Evolutionary conservation across 2,329 filamentous ascomycete genomes (phyloP).

Genomic region (Exophiala bonariae): DNA sequence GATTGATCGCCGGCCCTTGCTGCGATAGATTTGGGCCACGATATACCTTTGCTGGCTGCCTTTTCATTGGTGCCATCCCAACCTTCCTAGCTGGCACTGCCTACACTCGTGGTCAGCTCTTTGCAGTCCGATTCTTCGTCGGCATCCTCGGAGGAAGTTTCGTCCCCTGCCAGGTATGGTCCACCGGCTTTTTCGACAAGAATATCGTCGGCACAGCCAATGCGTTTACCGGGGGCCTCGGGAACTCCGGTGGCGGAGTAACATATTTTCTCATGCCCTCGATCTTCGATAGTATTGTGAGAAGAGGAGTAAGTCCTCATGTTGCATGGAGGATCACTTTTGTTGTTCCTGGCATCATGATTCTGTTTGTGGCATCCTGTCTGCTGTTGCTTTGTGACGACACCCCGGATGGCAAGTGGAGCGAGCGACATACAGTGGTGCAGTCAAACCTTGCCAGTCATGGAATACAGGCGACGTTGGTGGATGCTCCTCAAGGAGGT

Average conservation of each 20-base stretch:
- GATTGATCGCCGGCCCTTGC: slow-evolving; percentile 75
- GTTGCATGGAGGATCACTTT: slow-evolving; percentile 83
- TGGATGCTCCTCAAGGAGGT: slow-evolving; percentile 22
- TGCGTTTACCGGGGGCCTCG: slow-evolving; percentile 78
- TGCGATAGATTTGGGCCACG: slow-evolving; percentile 84
- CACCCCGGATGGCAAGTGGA: slow-evolving; percentile 80
- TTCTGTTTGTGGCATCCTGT: slow-evolving; percentile 63
- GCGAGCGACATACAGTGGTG: slow-evolving; percentile 63
- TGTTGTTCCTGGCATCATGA: slow-evolving; percentile 77
- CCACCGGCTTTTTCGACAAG: slow-evolving; percentile 89
- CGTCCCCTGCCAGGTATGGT: slow-evolving; percentile 79
- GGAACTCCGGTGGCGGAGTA: slow-evolving; percentile 84
- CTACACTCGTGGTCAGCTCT: slow-evolving; percentile 58
- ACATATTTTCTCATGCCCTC: slow-evolving; percentile 95
- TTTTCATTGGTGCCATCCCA: slow-evolving; percentile 78
- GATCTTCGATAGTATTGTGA: slow-evolving; percentile 75
- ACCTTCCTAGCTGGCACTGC: slow-evolving; percentile 80
- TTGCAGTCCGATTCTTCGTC: slow-evolving; percentile 45
- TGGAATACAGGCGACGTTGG: slow-evolving; percentile 32
- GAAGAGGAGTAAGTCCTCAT: slow-evolving; percentile 61
- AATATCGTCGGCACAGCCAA: slow-evolving; percentile 89
- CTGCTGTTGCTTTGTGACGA: slow-evolving; percentile 77
- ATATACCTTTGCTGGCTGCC: slow-evolving; percentile 71
- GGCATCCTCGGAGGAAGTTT: slow-evolving; percentile 46
- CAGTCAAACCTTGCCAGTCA: slow-evolving; percentile 55